Percentiles rank a stretch among this genome's conserved stretches.
Evolutionary conservation across 768 basidiomycete species (phyloP).

Genomic region (Amanita brunnescens): DNA sequence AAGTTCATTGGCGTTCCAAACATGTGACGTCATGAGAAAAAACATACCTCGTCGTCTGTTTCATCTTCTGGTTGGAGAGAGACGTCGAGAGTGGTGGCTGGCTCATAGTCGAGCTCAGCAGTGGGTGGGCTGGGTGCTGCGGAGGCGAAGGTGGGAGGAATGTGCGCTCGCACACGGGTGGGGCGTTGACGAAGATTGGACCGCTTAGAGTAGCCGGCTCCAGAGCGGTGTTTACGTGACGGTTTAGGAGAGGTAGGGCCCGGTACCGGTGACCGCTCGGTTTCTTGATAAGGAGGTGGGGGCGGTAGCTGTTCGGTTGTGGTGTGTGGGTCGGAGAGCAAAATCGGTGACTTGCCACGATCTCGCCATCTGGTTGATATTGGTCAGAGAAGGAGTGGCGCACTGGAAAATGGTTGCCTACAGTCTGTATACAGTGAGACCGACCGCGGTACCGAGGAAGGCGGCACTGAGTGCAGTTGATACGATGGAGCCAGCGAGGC

Average conservation of each 20-base stretch:
- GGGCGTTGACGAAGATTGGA: slow-evolving; percentile 7
- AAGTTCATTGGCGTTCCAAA: background rate
- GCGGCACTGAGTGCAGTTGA: slow-evolving; percentile 81
- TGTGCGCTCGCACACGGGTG: slow-evolving; percentile 9
- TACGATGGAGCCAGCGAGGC: slow-evolving; percentile 74
- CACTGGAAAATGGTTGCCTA: slow-evolving; percentile 33
- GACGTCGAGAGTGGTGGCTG: background rate
- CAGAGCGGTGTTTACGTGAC: background rate
- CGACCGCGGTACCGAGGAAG: slow-evolving; percentile 80
- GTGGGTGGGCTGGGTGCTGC: slow-evolving; percentile 20
- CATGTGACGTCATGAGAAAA: slow-evolving; percentile 1
- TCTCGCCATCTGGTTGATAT: slow-evolving; percentile 56
- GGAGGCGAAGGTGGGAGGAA: slow-evolving; percentile 8
- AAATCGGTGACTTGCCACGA: slow-evolving; percentile 53
- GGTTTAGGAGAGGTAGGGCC: background rate
- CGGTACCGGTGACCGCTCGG: slow-evolving; percentile 10
- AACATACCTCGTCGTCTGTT: slow-evolving; percentile 39
- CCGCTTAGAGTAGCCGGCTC: slow-evolving; percentile 1
- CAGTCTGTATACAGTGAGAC: slow-evolving; percentile 81
- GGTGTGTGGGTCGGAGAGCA: slow-evolving; percentile 20
- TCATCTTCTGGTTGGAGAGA: slow-evolving; percentile 15
- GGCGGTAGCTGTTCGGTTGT: slow-evolving; percentile 15
- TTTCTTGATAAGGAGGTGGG: slow-evolving; percentile 20
- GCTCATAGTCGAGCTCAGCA: slow-evolving; percentile 29
- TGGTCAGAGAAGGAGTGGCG: background rate